A percentile compares a stretch with the other conserved stretches of the same genome.
These are phyloP conservation scores for Nemania abortiva DNA, from an alignment of 2,329 filamentous ascomycete species.

Conservation along the genomic window DNA sequence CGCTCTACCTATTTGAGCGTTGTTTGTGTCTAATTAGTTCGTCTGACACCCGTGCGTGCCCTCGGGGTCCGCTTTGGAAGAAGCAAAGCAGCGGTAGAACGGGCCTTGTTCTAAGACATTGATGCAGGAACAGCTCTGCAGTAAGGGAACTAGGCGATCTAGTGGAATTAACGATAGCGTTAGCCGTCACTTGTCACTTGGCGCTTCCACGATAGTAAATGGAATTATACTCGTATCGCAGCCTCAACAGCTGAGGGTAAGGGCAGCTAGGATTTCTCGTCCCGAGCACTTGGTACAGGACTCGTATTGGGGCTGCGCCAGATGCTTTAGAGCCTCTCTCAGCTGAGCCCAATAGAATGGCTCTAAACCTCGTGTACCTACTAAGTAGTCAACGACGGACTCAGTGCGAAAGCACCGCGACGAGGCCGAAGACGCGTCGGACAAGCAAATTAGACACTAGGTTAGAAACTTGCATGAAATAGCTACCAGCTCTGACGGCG, in stretches of 20 bases:
- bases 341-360: conserved; percentile 10
- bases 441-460: conserved; percentile 4
- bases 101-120: conserved; percentile 15
- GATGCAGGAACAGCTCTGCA: conserved; percentile 20
- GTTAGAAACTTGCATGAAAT: conserved; percentile 11
- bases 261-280: no score
- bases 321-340: conserved; percentile 12
- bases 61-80: neutral
- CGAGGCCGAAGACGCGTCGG: conserved; percentile 14
- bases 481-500: conserved; percentile 5
- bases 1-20: conserved; percentile 11
- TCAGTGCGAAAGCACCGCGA: neutral
- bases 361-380: neutral
- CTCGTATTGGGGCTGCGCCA: conserved; percentile 1
- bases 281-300: conserved; percentile 21
- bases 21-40: conserved; percentile 11
- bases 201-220: neutral
- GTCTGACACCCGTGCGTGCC: neutral
- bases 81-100: conserved; percentile 1
- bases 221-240: no score
- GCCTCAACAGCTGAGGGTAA: no score
- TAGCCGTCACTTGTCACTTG: neutral
- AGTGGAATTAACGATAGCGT: neutral
- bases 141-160: neutral
- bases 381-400: neutral